Conservation (phyloP, 208 protist genomes). For the Acanthamoeba royreba region DNA sequence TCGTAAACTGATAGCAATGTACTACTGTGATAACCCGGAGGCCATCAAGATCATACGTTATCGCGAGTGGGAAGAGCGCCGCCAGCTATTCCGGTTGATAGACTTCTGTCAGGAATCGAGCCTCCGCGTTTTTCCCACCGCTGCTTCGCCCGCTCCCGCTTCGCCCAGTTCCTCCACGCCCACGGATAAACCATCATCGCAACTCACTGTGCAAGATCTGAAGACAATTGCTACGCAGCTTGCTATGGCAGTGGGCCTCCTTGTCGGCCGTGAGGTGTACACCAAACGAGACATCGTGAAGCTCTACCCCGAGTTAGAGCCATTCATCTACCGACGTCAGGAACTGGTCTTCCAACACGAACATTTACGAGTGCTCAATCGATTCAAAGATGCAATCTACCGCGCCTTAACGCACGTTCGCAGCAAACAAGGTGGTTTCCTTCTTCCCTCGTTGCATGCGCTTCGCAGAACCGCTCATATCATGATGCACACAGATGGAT, state of each 20-base stretch:
- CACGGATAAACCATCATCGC: neutral
- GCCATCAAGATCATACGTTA: neutral
- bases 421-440: neutral
- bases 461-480: no score
- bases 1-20: neutral
- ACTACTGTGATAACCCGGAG: neutral
- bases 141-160: no score
- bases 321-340: neutral
- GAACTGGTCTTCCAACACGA: neutral
- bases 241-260: neutral
- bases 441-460: no score
- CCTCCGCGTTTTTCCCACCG: neutral
- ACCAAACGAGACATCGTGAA: neutral
- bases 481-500: neutral
- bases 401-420: neutral
- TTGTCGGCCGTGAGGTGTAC: neutral
- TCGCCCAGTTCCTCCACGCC: no score
- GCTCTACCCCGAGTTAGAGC: neutral
- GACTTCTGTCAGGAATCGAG: neutral
- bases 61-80: neutral
- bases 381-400: neutral
- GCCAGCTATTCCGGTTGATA: neutral
- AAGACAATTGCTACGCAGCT: constrained; percentile 15
- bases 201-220: neutral
- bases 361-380: neutral